Evolutionary conservation across 495 filamentous ascomycete species (phyloP), one percentile per base, ranked within the genome.

Genomic region (Glonium stellatum): DNA sequence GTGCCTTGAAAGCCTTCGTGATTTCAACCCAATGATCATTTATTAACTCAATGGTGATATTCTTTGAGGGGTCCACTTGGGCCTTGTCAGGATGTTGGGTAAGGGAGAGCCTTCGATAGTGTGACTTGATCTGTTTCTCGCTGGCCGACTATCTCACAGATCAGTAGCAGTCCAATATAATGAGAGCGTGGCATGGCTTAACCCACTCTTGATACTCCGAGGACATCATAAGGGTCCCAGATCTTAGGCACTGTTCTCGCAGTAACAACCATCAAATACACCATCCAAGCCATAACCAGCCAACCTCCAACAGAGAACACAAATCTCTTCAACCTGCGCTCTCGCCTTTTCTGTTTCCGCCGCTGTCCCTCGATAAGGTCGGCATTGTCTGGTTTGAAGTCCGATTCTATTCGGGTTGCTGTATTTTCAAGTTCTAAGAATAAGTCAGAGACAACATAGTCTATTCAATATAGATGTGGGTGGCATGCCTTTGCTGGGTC

Each of bases 161-260:
- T 54, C 37, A 58, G 48, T 34, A 39, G 39, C 39, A 18, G 27
- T 31, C 27, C 27, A 44, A 18, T 15, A 2, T 1, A 44, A 44
- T 18, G 21, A n/a, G 37, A 47, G 56, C 27, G 21, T 42, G 34
- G 46, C 18, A n/a, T 11, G 39, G 27, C 19, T 19, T 1, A 22
- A 48, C 82, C 50, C 76, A 90, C 88, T 72, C 87, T 84, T 65
- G 90, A 84, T 48, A 97, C 78, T 52, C 87, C 88, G 62, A 98
- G 73, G 67, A 98, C 90, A 65, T 92, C 87, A 79, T 97, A 98
- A 10, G 93, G 93, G 75, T 97, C 91, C 86, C 92, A 98, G 49
- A 96, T 81, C 75, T 92, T 91, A 22, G 85, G 78, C 25, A 76
- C 69, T 0, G 85, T 85, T 36, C 84, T 81, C 57, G 88, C 84